Evolutionary conservation across 805 yeast species (phyloP), one percentile per base, ranked within the genome.

Genomic region (Saccharomycopsis fermentans): DNA sequence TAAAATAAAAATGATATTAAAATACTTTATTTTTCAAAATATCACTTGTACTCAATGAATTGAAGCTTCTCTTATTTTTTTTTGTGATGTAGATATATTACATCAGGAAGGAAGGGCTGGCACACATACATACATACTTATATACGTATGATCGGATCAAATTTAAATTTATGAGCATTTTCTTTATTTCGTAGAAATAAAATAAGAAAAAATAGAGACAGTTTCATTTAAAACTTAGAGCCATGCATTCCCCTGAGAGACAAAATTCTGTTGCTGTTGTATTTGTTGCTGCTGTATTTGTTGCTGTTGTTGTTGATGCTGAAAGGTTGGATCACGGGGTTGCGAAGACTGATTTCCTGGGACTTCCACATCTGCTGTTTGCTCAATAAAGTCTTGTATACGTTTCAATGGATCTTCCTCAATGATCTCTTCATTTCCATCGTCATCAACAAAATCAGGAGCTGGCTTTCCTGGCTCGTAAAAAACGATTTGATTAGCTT

Each of bases 401-500:
- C 17, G 50, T 21, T 43, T 21, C n/a, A 43, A 9, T 8, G 50
- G 50, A 16, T 19, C 17, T 21, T 43, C 26, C 24, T 43, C 50
- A 24, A n/a, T 24, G 24, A 24, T 26, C 9, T 43, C 50, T 43
- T 43, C 50, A 43, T 43, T 43, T 21, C 6, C 29, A 24, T 43
- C 50, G 24, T 43, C 50, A 21, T 43, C 50, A 9, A 21, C 29
- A 26, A 9, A 43, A 43, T 43, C 50, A 27, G 55, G 55, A 11
- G 54, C 57, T 14, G 53, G 39, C 36, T 56, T 55, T 36, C 53
- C 54, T 43, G 63, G 63, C 35, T 58, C 55, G 36, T 61, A 61
- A 52, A 61, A 61, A 14, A 55, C 63, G n/a, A 61, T 58, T 37
- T 61, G 63, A 43, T 56, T 58, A n/a, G 59, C 62, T 47, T 61